Base-by-base conservation (phyloP, 495 filamentous ascomycete genomes). In the Cryomyces minteri region DNA sequence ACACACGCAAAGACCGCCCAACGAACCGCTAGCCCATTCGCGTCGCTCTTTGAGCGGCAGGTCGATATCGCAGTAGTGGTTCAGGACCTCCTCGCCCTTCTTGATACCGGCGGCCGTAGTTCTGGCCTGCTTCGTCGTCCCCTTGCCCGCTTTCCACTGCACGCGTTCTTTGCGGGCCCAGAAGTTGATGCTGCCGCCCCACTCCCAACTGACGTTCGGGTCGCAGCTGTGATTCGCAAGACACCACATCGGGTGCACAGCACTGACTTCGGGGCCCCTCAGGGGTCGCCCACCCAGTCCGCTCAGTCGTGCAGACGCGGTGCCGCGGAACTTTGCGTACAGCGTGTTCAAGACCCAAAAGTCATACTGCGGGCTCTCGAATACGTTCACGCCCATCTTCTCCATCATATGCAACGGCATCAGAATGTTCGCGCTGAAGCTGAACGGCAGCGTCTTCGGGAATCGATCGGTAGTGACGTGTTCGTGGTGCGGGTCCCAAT, bases 311-410 rank as follows among this genome's bases (percentile, higher is more conserved):
- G 85, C 90, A 4, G 83, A 90, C 0, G 90, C 88, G 0, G 86
- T 90, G 37, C 84, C 88, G 6, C 90, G 73, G 63, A 95, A 94
- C 58, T 98, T 98, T 43, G 81, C 75, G 60, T 86, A 90, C 5
- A 94, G 70, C 0, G 88, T 94, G 59, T 95, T 93, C 54, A 92
- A 70, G 6, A 95, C 73, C 90, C 90, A 98, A n/a, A 80, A 67
- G 48, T 94, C 88, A 59, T 84, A 82, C 11, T 66, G 55, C 0
- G 59, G 60, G 31, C 80, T 66, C 2, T 70, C 65, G 64, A 85
- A 96, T 40, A 86, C 82, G 54, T 94, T 79, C 8, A 93, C 68
- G 44, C 84, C 82, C 82, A 96, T 88, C 59, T 87, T 87, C 54
- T 87, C 80, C 9, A 96, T 71, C 11, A 95, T 67, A 48, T 94